Conservation (phyloP, 2,329 filamentous ascomycete species). For the Pyrenochaeta sp. region DNA sequence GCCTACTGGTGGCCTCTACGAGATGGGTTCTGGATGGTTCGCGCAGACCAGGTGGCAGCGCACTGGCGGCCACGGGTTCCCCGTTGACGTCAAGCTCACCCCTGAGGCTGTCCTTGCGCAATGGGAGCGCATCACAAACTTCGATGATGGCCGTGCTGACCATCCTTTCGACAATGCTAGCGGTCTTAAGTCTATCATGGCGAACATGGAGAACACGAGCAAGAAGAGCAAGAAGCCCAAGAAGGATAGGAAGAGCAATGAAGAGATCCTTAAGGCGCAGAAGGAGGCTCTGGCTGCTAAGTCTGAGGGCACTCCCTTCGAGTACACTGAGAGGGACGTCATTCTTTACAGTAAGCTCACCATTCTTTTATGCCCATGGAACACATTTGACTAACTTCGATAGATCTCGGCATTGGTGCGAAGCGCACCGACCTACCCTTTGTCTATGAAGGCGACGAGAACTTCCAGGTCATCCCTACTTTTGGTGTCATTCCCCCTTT, state of each 20-base stretch:
- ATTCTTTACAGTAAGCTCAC: slow-evolving; percentile 78
- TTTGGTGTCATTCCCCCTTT: slow-evolving; percentile 97
- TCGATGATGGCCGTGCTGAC: slow-evolving; percentile 87
- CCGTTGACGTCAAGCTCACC: slow-evolving; percentile 77
- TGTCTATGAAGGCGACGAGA: slow-evolving; percentile 87
- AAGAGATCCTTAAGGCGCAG: slow-evolving; percentile 77
- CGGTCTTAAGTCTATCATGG: slow-evolving; percentile 80
- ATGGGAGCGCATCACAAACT: slow-evolving; percentile 76
- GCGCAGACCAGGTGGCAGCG: slow-evolving; percentile 95
- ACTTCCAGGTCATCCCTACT: slow-evolving; percentile 95
- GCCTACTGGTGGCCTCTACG: slow-evolving; percentile 87
- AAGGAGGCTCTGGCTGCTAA: slow-evolving; percentile 76
- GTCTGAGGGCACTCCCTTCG: slow-evolving; percentile 77
- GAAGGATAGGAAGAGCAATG: slow-evolving; percentile 63
- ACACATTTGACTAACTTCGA: slow-evolving; percentile 25
- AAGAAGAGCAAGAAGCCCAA: slow-evolving; percentile 49
- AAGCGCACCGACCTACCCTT: slow-evolving; percentile 88
- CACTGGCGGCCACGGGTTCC: slow-evolving; percentile 88
- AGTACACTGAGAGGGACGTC: slow-evolving; percentile 84
- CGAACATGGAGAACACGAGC: slow-evolving; percentile 83
- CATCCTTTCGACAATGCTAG: slow-evolving; percentile 82
- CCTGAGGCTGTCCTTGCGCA: slow-evolving; percentile 80
- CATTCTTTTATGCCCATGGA: neutral
- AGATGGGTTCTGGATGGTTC: slow-evolving; percentile 94
- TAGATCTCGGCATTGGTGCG: slow-evolving; percentile 85